Conservation (phyloP, 1,284 basidiomycete species). For the Volvariella surrecta region DNA sequence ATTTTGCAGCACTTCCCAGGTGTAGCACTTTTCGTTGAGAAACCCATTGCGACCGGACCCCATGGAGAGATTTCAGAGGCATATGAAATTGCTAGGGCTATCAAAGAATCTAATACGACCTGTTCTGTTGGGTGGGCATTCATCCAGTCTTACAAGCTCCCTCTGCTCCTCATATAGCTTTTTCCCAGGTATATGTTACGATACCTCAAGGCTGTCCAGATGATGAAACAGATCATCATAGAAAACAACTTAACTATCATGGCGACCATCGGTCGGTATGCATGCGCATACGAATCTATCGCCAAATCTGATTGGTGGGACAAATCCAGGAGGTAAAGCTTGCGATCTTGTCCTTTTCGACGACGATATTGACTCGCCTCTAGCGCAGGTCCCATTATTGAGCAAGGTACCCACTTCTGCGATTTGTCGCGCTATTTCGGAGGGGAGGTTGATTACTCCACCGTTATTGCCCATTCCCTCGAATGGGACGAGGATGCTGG, state of each 20-base stretch:
- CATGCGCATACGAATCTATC: constrained; percentile 87
- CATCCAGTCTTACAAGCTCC: constrained; percentile 1
- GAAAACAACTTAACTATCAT: constrained; percentile 96
- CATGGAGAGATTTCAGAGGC: constrained; percentile 57
- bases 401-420: constrained; percentile 93
- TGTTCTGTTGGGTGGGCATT: constrained; percentile 80
- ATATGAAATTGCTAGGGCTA: constrained; percentile 61
- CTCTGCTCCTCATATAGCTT: constrained; percentile 5
- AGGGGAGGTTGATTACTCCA: constrained; percentile 87
- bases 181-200: constrained; percentile 77
- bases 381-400: constrained; percentile 87
- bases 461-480: constrained; percentile 80
- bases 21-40: constrained; percentile 92
- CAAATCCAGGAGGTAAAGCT: constrained; percentile 76
- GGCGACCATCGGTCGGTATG: constrained; percentile 94
- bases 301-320: constrained; percentile 97
- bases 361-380: not conserved
- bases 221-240: constrained; percentile 96
- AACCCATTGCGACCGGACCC: constrained; percentile 86
- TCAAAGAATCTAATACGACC: constrained; percentile 63
- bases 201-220: constrained; percentile 91
- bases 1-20: constrained; percentile 87
- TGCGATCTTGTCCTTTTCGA: constrained; percentile 1
- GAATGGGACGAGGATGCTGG: constrained; percentile 92
- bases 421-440: constrained; percentile 96